phyloP scores from a whole-genome alignment of 257 asterid species.

The Haberlea rhodopensis region DNA sequence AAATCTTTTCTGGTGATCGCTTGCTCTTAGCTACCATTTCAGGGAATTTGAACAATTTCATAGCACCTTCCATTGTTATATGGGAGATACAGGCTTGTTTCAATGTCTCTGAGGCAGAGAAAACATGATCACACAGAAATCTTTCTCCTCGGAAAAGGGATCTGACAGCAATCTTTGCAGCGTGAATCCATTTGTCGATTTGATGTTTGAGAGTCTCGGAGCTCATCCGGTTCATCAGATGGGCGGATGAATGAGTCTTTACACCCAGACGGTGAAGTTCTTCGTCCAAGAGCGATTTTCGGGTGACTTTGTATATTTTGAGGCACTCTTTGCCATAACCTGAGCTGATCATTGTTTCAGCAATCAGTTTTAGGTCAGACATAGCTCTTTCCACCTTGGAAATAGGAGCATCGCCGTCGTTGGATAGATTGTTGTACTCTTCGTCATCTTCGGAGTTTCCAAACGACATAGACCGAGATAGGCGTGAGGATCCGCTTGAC shows the following conservation, averaged over 20 bases:
- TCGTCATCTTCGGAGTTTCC: conserved; percentile 38
- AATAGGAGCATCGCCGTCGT: conserved; percentile 19
- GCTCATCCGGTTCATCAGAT: conserved; percentile 38
- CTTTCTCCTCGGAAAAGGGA: conserved; percentile 55
- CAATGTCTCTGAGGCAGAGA: conserved; percentile 40
- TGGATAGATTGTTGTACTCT: conserved; percentile 25
- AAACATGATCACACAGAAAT: conserved; percentile 56
- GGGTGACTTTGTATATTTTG: conserved; percentile 40
- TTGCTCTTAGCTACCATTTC: conserved; percentile 49
- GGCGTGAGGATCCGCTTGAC: conserved; percentile 42
- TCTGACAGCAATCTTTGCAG: conserved; percentile 44
- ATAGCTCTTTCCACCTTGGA: conserved; percentile 43
- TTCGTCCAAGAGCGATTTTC: conserved; percentile 60
- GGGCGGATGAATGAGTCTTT: conserved; percentile 32
- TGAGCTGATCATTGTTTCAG: conserved; percentile 55
- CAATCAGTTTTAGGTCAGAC: conserved; percentile 55
- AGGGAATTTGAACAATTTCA: conserved; percentile 51
- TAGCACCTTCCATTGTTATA: conserved; percentile 44
- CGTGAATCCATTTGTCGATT: conserved; percentile 42
- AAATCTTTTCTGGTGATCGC: conserved; percentile 41
- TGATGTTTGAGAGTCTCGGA: conserved; percentile 36
- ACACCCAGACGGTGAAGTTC: conserved; percentile 50
- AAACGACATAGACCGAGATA: conserved; percentile 33
- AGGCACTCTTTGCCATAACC: conserved; percentile 68
- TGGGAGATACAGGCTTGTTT: conserved; percentile 56